Conservation (phyloP, 2,329 filamentous ascomycete genomes). For the Rhexocercosporidium sp. region DNA sequence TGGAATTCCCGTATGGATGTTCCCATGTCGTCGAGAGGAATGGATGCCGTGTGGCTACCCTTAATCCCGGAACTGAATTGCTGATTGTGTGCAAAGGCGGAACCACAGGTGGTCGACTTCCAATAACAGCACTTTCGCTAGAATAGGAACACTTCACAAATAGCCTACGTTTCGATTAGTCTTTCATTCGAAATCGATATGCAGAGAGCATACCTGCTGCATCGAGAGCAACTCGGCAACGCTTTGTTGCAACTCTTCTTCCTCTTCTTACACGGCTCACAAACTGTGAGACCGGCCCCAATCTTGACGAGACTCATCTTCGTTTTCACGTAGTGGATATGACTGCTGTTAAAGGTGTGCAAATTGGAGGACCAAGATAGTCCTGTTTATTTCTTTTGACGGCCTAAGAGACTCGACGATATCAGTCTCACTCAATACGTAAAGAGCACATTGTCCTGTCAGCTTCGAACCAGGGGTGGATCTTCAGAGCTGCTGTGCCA, state of each 20-base stretch:
- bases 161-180: constrained; percentile 14
- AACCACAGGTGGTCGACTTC: neutral
- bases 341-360: neutral
- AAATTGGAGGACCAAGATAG: neutral
- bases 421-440: neutral
- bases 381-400: neutral
- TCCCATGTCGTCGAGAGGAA: neutral
- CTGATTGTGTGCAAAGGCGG: neutral
- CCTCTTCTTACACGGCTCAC: constrained; percentile 26
- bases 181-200: neutral
- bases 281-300: constrained; percentile 9
- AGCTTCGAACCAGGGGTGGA: neutral
- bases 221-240: constrained; percentile 26
- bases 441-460: neutral
- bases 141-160: constrained; percentile 28
- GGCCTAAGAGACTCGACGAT: neutral
- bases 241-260: constrained; percentile 30
- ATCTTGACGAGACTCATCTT: constrained; percentile 8
- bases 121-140: neutral
- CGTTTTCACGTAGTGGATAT: neutral
- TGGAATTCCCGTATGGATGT: neutral
- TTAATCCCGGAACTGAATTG: neutral
- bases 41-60: neutral
- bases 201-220: constrained; percentile 18
- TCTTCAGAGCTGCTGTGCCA: neutral